Conservation (phyloP, 2,329 filamentous ascomycete genomes). For the Neurospora sp. region DNA sequence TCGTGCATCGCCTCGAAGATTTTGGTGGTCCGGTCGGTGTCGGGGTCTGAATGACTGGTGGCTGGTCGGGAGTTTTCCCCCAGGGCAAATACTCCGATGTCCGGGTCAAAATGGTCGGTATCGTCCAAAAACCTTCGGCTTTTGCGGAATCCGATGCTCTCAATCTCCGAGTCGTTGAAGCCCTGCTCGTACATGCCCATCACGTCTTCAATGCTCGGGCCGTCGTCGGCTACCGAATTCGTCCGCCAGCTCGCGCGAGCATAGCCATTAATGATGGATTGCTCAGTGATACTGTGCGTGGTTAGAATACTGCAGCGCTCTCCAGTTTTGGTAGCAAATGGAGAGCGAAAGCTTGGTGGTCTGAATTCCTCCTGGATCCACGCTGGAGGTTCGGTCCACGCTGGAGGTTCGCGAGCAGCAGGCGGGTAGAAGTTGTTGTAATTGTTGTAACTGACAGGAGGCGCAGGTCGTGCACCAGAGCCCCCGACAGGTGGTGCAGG, state of each 20-base stretch:
- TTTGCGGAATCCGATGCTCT: slow-evolving; percentile 18
- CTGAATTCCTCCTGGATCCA: slow-evolving; percentile 26
- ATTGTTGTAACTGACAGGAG: slow-evolving; percentile 19
- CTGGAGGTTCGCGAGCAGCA: slow-evolving; percentile 27
- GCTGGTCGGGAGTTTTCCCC: slow-evolving; percentile 24
- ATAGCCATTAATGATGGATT: slow-evolving; percentile 26
- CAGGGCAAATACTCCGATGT: slow-evolving; percentile 4
- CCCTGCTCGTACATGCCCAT: slow-evolving; percentile 61
- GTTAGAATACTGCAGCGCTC: slow-evolving; percentile 77
- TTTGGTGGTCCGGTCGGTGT: slow-evolving; percentile 25
- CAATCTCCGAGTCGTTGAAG: slow-evolving; percentile 41
- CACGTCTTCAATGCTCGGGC: slow-evolving; percentile 55
- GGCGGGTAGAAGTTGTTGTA: slow-evolving; percentile 3
- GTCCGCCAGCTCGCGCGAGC: slow-evolving; percentile 23
- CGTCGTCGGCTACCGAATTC: slow-evolving; percentile 34
- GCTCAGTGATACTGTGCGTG: slow-evolving; percentile 54
- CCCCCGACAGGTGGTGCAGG: background rate
- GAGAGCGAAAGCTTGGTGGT: slow-evolving; percentile 38
- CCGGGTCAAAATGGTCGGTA: slow-evolving; percentile 19
- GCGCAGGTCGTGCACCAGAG: slow-evolving; percentile 2
- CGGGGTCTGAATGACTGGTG: slow-evolving; percentile 29
- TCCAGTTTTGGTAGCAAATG: slow-evolving; percentile 48
- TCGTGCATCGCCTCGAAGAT: slow-evolving; percentile 33
- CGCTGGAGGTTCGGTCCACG: slow-evolving; percentile 35
- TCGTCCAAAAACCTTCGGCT: slow-evolving; percentile 19